These are phyloP conservation scores for Aspergillus bombycis DNA, from an alignment of 2,329 filamentous ascomycete genomes.

Conservation along the genomic window DNA sequence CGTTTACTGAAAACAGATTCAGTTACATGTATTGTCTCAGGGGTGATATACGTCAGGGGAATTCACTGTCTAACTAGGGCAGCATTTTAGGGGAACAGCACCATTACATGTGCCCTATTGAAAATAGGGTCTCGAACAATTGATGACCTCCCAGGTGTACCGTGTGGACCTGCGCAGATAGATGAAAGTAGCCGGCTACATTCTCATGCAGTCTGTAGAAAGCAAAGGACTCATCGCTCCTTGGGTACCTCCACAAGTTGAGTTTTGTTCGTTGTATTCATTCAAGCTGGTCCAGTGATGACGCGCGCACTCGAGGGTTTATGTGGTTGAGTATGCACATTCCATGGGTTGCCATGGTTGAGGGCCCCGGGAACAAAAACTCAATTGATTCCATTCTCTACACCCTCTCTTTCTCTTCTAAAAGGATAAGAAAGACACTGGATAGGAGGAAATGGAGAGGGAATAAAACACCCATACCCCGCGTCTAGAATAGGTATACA, in stretches of 20 bases:
- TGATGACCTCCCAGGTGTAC: neutral
- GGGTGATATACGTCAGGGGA: neutral
- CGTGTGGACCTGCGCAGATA: neutral
- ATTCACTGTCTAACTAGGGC: neutral
- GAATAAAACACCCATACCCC: neutral
- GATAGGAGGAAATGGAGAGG: neutral
- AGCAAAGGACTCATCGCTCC: neutral
- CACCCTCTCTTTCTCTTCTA: neutral
- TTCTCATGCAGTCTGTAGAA: neutral
- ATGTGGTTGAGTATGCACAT: neutral
- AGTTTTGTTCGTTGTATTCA: neutral
- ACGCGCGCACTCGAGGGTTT: neutral
- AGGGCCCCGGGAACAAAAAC: neutral
- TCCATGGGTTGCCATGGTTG: neutral
- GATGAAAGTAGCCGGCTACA: neutral
- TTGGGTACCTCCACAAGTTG: neutral
- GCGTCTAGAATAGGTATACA: neutral
- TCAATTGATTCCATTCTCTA: neutral
- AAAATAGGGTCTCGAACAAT: neutral
- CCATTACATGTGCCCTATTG: neutral
- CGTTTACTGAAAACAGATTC: neutral
- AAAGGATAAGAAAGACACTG: neutral
- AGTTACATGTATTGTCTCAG: neutral
- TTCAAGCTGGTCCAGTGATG: neutral
- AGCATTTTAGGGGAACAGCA: neutral